Evolutionary conservation across 2,329 filamentous ascomycete species (phyloP).

Genomic region (Pseudogymnoascus sp.): DNA sequence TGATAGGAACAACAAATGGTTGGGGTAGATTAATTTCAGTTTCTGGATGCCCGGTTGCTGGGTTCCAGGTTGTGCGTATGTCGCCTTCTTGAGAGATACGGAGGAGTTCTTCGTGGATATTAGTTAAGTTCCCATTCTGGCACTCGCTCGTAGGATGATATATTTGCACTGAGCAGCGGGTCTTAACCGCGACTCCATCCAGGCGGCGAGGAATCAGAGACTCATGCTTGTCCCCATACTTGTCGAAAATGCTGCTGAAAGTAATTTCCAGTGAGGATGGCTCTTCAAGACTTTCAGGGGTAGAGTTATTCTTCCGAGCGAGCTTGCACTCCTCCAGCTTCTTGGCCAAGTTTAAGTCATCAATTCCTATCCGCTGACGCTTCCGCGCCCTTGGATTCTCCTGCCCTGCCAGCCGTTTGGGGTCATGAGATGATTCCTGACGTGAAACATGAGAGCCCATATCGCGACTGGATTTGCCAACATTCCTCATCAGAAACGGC

Average conservation of each 20-base stretch:
- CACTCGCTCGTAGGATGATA: neutral
- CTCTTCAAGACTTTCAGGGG: neutral
- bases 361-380: neutral
- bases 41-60: neutral
- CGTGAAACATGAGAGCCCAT: neutral
- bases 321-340: neutral
- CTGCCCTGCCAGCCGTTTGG: neutral
- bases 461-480: neutral
- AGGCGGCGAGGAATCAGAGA: neutral
- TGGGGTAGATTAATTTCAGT: neutral
- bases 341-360: neutral
- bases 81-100: neutral
- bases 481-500: neutral
- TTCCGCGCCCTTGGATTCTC: neutral
- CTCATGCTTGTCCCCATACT: neutral
- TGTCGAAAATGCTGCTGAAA: neutral
- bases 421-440: neutral
- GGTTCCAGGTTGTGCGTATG: neutral
- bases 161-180: neutral
- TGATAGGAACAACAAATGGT: neutral
- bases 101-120: neutral
- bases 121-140: neutral
- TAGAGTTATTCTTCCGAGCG: neutral
- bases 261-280: neutral
- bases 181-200: neutral